phyloP scores from a whole-genome alignment of 768 basidiomycete species.

The Coprinopsis cinerea region DNA sequence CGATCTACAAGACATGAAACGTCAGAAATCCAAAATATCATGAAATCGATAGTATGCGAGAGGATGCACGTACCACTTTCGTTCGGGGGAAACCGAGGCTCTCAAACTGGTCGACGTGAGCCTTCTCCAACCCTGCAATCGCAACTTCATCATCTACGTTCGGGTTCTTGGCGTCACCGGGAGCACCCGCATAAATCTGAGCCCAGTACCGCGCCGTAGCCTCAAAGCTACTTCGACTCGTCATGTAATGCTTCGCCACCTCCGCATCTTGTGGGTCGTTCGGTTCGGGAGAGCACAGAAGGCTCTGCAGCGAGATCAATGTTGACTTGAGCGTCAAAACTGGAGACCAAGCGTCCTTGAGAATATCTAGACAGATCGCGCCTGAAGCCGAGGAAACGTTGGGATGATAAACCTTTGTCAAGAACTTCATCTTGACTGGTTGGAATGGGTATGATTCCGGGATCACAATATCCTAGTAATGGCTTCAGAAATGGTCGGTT shows the following conservation, averaged over 20 bases:
- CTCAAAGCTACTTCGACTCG: slow-evolving; percentile 81
- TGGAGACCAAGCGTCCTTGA: slow-evolving; percentile 90
- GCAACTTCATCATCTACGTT: slow-evolving; percentile 48
- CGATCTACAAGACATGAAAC: slow-evolving; percentile 48
- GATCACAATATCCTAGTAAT: slow-evolving; percentile 77
- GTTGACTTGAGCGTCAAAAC: slow-evolving; percentile 96
- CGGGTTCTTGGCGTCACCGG: slow-evolving; percentile 36
- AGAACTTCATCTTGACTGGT: slow-evolving; percentile 97
- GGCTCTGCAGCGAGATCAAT: slow-evolving; percentile 87
- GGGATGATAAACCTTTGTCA: slow-evolving; percentile 94
- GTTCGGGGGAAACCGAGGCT: slow-evolving; percentile 72
- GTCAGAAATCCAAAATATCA: neutral
- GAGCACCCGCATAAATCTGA: slow-evolving; percentile 82
- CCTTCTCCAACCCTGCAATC: slow-evolving; percentile 76
- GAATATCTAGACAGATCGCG: slow-evolving; percentile 89
- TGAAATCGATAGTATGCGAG: neutral
- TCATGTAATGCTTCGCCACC: slow-evolving; percentile 95
- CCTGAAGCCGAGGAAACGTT: slow-evolving; percentile 93
- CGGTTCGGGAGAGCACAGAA: slow-evolving; percentile 91
- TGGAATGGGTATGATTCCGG: slow-evolving; percentile 90
- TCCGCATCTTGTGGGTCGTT: slow-evolving; percentile 97
- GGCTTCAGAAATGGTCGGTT: neutral
- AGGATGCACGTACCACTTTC: slow-evolving; percentile 74
- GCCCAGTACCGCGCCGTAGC: slow-evolving; percentile 95
- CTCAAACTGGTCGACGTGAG: slow-evolving; percentile 82